These are phyloP conservation scores for Acrocalymma vagum DNA, from an alignment of 2,329 filamentous ascomycete genomes.

Conservation along the genomic window DNA sequence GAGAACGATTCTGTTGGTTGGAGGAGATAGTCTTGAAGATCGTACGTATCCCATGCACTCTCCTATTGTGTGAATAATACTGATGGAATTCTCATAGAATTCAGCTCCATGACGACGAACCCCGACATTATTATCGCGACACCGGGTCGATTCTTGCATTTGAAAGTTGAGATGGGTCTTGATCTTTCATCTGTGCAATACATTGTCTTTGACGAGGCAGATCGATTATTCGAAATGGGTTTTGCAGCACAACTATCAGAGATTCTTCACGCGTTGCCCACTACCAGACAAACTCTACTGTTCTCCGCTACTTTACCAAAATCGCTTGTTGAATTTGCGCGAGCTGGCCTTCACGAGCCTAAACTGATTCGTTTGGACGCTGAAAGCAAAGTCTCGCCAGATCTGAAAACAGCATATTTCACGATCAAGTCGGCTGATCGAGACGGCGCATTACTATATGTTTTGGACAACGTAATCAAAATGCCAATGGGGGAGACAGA, in stretches of 20 bases:
- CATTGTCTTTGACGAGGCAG: slow-evolving; percentile 97
- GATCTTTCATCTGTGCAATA: slow-evolving; percentile 92
- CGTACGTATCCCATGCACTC: slow-evolving; percentile 48
- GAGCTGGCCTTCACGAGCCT: slow-evolving; percentile 91
- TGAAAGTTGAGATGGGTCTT: slow-evolving; percentile 95
- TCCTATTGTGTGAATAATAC: background rate
- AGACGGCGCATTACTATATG: slow-evolving; percentile 88
- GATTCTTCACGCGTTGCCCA: slow-evolving; percentile 87
- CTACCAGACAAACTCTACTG: slow-evolving; percentile 85
- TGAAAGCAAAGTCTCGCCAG: slow-evolving; percentile 94
- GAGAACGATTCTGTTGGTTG: slow-evolving; percentile 88
- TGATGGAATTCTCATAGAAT: slow-evolving; percentile 60
- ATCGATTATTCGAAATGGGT: slow-evolving; percentile 98
- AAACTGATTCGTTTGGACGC: slow-evolving; percentile 89
- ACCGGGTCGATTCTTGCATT: slow-evolving; percentile 91
- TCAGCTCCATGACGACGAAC: slow-evolving; percentile 89
- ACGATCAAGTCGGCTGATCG: slow-evolving; percentile 91
- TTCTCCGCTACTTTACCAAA: slow-evolving; percentile 96
- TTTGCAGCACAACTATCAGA: slow-evolving; percentile 93
- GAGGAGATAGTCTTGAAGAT: slow-evolving; percentile 94
- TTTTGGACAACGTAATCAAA: slow-evolving; percentile 91
- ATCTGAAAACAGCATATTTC: slow-evolving; percentile 96
- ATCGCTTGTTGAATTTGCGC: slow-evolving; percentile 93
- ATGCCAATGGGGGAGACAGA: slow-evolving; percentile 77
- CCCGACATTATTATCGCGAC: slow-evolving; percentile 98